Evolutionary conservation across 306 rosid species (phyloP).

Genomic region (Cucumis hystrix): DNA sequence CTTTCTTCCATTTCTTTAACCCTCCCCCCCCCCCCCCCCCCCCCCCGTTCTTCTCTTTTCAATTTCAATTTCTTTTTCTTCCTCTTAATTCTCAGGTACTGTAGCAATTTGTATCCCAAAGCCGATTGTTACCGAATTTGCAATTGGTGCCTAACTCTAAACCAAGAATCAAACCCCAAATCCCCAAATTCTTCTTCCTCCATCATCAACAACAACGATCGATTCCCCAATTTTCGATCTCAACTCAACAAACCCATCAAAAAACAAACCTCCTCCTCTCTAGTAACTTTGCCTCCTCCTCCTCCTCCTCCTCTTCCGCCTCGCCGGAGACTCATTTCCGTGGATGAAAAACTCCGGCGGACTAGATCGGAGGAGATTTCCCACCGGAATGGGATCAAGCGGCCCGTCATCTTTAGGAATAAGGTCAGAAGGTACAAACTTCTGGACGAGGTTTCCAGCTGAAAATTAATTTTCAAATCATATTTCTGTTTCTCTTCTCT

Average conservation of each 20-base stretch:
- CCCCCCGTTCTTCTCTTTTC: neutral
- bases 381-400: constrained; percentile 24
- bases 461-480: neutral
- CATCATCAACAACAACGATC: neutral
- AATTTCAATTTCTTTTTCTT: neutral
- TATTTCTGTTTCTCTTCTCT: no score
- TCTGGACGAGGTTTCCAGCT: constrained; percentile 90
- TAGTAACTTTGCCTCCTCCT: neutral
- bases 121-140: constrained; percentile 39
- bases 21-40: no score
- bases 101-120: constrained; percentile 75
- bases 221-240: neutral
- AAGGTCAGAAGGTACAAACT: constrained; percentile 96
- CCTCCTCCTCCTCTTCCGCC: neutral
- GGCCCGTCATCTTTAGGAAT: constrained; percentile 46
- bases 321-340: neutral
- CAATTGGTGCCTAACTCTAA: constrained; percentile 80
- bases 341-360: constrained; percentile 43
- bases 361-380: constrained; percentile 48
- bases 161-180: constrained; percentile 38
- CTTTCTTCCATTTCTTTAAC: no score
- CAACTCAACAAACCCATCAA: constrained; percentile 28
- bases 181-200: constrained; percentile 68
- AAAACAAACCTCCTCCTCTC: constrained; percentile 45
- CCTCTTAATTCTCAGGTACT: constrained; percentile 33